Evolutionary conservation across 148 eudicot species (phyloP).

Genomic region (Agrostemma githago): DNA sequence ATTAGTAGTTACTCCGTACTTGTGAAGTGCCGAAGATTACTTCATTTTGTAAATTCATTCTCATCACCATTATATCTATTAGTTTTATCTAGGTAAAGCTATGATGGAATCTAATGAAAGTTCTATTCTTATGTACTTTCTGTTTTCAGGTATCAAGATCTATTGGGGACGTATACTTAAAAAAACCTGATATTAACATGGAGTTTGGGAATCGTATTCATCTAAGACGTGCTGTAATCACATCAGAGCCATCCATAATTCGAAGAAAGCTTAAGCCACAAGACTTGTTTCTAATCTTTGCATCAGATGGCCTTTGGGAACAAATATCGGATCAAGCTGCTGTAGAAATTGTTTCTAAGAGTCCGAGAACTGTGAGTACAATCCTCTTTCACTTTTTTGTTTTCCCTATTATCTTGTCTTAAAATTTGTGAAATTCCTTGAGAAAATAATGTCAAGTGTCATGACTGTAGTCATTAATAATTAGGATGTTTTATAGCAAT

Average conservation of each 20-base stretch:
- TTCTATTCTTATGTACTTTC: conserved; percentile 14
- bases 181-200: conserved; percentile 46
- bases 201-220: conserved; percentile 44
- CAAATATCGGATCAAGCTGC: conserved; percentile 53
- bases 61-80: no score
- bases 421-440: not conserved
- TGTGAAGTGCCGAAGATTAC: no score
- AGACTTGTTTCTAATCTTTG: conserved; percentile 62
- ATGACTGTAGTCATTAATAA: not conserved
- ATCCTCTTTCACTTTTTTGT: not conserved
- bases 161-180: conserved; percentile 65
- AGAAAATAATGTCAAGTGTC: not conserved
- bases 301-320: conserved; percentile 81
- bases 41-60: no score
- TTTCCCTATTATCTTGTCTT: not conserved
- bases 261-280: conserved; percentile 39
- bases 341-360: conserved; percentile 45
- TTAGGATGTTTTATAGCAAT: not conserved
- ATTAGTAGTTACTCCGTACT: no score
- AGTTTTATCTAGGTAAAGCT: not conserved
- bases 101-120: conserved; percentile 10
- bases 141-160: conserved; percentile 57
- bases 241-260: conserved; percentile 53
- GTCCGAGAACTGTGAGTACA: conserved; percentile 47
- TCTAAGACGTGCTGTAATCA: conserved; percentile 38